phyloP scores from a whole-genome alignment of 179 eudicot genomes.

The Gypsophila paniculata region DNA sequence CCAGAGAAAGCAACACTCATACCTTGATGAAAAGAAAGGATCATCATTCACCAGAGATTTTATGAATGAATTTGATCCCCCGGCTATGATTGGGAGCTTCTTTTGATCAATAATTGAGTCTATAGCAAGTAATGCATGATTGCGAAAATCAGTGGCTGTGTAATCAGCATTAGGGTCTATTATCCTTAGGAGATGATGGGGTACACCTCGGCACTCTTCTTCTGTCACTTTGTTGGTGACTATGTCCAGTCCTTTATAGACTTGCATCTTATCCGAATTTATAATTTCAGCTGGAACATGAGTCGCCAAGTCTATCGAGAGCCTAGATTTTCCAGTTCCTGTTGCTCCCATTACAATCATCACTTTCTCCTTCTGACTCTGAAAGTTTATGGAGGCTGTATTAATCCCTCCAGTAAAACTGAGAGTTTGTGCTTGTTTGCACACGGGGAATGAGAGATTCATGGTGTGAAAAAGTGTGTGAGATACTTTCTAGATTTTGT shows the following conservation, averaged over 20 bases:
- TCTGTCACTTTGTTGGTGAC: constrained; percentile 39
- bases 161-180: constrained; percentile 30
- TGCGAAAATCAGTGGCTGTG: constrained; percentile 27
- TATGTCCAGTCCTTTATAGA: constrained; percentile 31
- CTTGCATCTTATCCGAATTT: constrained; percentile 35
- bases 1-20: constrained; percentile 34
- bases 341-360: constrained; percentile 41
- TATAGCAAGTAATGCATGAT: constrained; percentile 25
- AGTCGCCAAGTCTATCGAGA: constrained; percentile 31
- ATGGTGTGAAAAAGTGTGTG: constrained; percentile 21
- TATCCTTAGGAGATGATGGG: constrained; percentile 33
- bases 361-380: constrained; percentile 28
- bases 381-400: constrained; percentile 27
- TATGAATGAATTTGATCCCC: constrained; percentile 39
- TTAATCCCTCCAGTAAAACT: constrained; percentile 32
- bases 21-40: constrained; percentile 27
- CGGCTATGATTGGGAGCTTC: constrained; percentile 36
- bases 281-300: constrained; percentile 28
- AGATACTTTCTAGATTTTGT: constrained; percentile 2
- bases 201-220: constrained; percentile 31
- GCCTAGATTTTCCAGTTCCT: constrained; percentile 35
- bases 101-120: constrained; percentile 30
- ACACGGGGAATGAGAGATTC: constrained; percentile 26
- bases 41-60: constrained; percentile 30
- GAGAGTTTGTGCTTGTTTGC: constrained; percentile 32